Conservation (phyloP, 257 asterid species). For the Fraxinus anomala region DNA sequence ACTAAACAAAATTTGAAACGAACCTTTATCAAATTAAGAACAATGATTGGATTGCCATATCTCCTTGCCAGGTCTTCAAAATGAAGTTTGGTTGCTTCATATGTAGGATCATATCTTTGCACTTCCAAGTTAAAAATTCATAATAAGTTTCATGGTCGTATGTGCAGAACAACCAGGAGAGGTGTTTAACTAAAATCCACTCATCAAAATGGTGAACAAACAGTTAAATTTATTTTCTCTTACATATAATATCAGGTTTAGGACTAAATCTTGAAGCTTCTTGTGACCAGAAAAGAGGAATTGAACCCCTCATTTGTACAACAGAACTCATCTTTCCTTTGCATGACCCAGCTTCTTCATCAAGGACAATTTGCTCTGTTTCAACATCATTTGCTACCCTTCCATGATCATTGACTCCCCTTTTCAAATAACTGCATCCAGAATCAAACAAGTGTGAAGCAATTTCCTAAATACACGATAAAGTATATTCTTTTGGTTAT, state of each 20-base stretch:
- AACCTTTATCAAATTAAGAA: slow-evolving; percentile 95
- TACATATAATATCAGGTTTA: slow-evolving; percentile 96
- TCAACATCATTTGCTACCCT: slow-evolving; percentile 99
- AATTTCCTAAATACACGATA: neutral
- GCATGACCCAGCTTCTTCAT: slow-evolving; percentile 93
- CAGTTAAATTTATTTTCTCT: slow-evolving; percentile 34
- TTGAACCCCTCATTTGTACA: slow-evolving; percentile 99
- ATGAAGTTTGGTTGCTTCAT: slow-evolving; percentile 91
- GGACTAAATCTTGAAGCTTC: slow-evolving; percentile 99
- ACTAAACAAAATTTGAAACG: slow-evolving; percentile 25
- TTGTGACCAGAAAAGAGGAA: slow-evolving; percentile 99
- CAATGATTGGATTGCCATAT: slow-evolving; percentile 94
- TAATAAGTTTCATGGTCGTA: slow-evolving; percentile 22
- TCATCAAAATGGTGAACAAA: slow-evolving; percentile 17
- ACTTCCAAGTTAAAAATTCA: slow-evolving; percentile 52
- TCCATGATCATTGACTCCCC: slow-evolving; percentile 98
- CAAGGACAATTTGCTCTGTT: slow-evolving; percentile 95
- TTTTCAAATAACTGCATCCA: slow-evolving; percentile 78
- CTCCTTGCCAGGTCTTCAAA: slow-evolving; percentile 92
- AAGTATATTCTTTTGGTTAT: neutral
- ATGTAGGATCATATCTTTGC: slow-evolving; percentile 99
- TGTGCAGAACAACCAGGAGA: slow-evolving; percentile 20
- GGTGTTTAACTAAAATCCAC: neutral
- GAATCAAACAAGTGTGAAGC: slow-evolving; percentile 20
- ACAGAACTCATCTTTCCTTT: slow-evolving; percentile 99